Conservation (phyloP, 345 rosid genomes). For the Ailanthus altissimus region DNA sequence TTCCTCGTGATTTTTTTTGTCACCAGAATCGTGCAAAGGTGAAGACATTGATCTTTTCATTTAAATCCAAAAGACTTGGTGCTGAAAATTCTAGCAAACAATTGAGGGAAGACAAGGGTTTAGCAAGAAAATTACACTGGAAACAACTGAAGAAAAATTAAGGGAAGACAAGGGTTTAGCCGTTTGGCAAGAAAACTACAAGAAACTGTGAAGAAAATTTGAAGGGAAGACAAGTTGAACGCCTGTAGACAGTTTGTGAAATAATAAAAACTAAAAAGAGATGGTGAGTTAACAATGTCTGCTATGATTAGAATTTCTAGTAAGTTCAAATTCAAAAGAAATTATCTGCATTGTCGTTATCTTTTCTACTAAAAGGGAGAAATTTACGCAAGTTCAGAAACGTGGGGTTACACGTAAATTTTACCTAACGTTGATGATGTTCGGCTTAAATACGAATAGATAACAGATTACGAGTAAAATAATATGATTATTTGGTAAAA, state of each 20-base stretch:
- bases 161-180: background rate
- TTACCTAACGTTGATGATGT: too few species aligned
- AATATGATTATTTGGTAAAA: too few species aligned
- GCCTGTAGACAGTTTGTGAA: background rate
- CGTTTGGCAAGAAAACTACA: too few species aligned
- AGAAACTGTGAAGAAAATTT: background rate
- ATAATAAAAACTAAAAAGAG: background rate
- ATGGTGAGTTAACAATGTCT: background rate
- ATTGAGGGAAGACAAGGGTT: background rate
- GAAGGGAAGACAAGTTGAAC: slow-evolving; percentile 18
- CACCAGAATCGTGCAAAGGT: background rate
- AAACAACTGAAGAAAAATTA: background rate
- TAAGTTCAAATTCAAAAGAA: slow-evolving; percentile 1
- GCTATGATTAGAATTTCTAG: background rate
- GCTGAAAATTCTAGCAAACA: background rate
- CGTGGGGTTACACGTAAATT: background rate
- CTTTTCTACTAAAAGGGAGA: too few species aligned
- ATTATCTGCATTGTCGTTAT: background rate
- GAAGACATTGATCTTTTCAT: slow-evolving; percentile 7
- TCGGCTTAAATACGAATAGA: too few species aligned
- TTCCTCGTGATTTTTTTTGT: slow-evolving; percentile 6
- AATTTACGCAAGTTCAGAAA: background rate
- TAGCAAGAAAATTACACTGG: background rate
- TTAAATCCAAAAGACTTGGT: background rate
- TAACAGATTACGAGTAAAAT: too few species aligned